These are phyloP conservation scores for Leccinum olivaceoglutinosum DNA, from an alignment of 1,284 basidiomycete species.

Conservation along the genomic window DNA sequence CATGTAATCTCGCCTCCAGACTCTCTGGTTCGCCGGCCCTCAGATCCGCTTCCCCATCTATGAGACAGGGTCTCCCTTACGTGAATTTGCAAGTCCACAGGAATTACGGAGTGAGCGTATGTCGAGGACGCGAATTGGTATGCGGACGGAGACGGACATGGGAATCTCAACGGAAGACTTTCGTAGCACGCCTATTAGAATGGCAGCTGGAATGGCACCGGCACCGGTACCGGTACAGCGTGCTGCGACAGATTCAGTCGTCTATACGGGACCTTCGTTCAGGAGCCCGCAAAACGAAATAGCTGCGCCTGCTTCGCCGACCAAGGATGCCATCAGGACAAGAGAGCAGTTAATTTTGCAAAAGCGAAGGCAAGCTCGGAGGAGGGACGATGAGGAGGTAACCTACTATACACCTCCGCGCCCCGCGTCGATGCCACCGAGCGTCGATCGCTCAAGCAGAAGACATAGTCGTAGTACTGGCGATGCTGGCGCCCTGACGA, in stretches of 20 bases:
- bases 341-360: slow-evolving; percentile 71
- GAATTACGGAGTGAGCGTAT: slow-evolving; percentile 25
- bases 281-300: slow-evolving; percentile 22
- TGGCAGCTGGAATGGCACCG: slow-evolving; percentile 2
- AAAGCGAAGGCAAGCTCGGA: slow-evolving; percentile 60
- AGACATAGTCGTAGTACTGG: slow-evolving; percentile 71
- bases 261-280: slow-evolving; percentile 29
- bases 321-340: slow-evolving; percentile 59
- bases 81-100: slow-evolving; percentile 20
- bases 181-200: slow-evolving; percentile 10
- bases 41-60: slow-evolving; percentile 18
- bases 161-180: slow-evolving; percentile 24
- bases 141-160: slow-evolving; percentile 35
- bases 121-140: slow-evolving; percentile 38
- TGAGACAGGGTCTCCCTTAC: slow-evolving; percentile 26
- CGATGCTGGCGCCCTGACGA: slow-evolving; percentile 47
- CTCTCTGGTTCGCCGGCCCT: slow-evolving; percentile 19
- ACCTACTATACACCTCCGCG: slow-evolving; percentile 31
- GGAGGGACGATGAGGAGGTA: slow-evolving; percentile 45
- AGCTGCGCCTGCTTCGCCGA: slow-evolving; percentile 34
- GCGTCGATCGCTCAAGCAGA: slow-evolving; percentile 46
- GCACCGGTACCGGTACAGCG: slow-evolving; percentile 35
- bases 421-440: slow-evolving; percentile 22
- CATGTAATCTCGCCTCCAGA: slow-evolving; percentile 13
- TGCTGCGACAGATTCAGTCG: slow-evolving; percentile 42